Percentiles rank a stretch among this genome's conserved stretches.
Conservation (phyloP, 257 asterid genomes). For the Solanum sejunctum region DNA sequence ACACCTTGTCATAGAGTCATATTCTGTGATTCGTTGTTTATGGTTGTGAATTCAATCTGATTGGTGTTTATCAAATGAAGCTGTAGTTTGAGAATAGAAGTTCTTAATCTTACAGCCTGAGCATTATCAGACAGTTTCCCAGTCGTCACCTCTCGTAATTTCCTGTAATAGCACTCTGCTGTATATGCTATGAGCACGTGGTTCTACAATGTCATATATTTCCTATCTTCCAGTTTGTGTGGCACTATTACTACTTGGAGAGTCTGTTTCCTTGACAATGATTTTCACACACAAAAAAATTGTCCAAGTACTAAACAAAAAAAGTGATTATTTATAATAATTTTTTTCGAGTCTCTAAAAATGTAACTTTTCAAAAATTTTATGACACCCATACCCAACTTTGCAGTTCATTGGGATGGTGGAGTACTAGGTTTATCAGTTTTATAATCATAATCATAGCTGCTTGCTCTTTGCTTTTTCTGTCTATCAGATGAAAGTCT, state of each 20-base stretch:
- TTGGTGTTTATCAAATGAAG: neutral
- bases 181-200: neutral
- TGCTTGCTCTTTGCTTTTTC: neutral
- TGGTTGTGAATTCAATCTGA: neutral
- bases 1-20: neutral
- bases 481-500: neutral
- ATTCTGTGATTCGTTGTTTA: neutral
- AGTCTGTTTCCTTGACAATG: neutral
- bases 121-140: neutral
- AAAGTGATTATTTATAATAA: neutral
- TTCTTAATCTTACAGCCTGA: neutral
- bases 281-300: neutral
- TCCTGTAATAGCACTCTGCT: neutral
- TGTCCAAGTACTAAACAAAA: neutral
- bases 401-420: neutral
- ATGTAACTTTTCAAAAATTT: neutral
- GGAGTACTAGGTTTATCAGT: neutral
- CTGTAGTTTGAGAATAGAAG: neutral
- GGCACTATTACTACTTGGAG: neutral
- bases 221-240: neutral
- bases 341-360: neutral
- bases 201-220: neutral
- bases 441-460: neutral
- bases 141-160: neutral
- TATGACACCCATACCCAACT: neutral